These are phyloP conservation scores for Trypanosoma scelopori DNA, from an alignment of 208 protist species.

Conservation along the genomic window DNA sequence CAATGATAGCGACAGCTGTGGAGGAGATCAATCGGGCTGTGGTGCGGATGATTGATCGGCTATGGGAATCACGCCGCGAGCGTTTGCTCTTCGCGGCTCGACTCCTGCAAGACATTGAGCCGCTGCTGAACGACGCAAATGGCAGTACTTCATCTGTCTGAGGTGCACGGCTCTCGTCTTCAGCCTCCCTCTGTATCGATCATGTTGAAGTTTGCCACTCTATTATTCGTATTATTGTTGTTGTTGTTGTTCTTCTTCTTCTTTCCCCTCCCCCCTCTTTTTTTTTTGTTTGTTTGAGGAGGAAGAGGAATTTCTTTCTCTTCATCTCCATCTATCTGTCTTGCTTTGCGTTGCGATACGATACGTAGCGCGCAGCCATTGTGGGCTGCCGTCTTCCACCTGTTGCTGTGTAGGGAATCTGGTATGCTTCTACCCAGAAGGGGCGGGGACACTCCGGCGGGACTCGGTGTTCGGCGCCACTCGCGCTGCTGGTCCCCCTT, in stretches of 20 bases:
- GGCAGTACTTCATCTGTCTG: background rate
- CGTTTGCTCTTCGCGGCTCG: constrained; percentile 24
- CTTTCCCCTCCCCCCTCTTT: too few species aligned
- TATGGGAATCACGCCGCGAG: constrained; percentile 23
- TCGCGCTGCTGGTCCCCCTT: constrained; percentile 16
- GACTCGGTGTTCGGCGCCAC: background rate
- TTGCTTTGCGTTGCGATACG: background rate
- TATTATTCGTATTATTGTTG: background rate
- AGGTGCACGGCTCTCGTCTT: background rate
- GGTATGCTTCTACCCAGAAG: constrained; percentile 14
- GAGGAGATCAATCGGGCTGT: constrained; percentile 29
- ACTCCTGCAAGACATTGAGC: constrained; percentile 25
- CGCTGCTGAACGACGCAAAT: background rate
- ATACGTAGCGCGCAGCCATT: constrained; percentile 1
- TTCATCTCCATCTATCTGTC: background rate
- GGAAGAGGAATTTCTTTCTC: too few species aligned
- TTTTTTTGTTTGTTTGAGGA: too few species aligned
- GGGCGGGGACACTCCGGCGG: too few species aligned
- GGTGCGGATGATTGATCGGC: constrained; percentile 26
- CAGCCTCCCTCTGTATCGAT: background rate
- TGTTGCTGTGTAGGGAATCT: background rate
- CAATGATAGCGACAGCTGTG: constrained; percentile 8
- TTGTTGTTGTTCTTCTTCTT: constrained; percentile 15
- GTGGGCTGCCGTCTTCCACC: background rate
- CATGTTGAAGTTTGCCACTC: background rate